phyloP scores from a whole-genome alignment of 179 eudicot genomes.

The Gypsophila paniculata region DNA sequence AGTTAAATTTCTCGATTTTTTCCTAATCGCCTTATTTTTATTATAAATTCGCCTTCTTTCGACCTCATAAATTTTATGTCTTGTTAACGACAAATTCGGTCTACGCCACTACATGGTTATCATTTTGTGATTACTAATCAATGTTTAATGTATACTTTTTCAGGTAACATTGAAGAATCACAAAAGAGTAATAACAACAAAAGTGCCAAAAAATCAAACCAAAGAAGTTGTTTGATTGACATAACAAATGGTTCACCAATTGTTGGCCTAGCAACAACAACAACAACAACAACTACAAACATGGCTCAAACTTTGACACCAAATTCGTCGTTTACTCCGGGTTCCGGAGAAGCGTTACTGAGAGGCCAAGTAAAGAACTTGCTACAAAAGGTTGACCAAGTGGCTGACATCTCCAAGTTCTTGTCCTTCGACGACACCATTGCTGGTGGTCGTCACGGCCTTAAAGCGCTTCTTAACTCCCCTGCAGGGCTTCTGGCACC shows the following conservation, averaged over 20 bases:
- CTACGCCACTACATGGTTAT: too few species aligned
- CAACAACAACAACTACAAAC: slow-evolving; percentile 37
- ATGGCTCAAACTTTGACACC: slow-evolving; percentile 39
- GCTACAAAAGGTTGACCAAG: slow-evolving; percentile 78
- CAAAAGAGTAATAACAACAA: slow-evolving; percentile 16
- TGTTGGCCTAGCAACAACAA: slow-evolving; percentile 64
- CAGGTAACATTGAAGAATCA: slow-evolving; percentile 42
- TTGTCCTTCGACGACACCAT: slow-evolving; percentile 30
- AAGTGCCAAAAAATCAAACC: slow-evolving; percentile 13
- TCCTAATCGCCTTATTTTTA: too few species aligned
- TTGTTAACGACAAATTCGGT: too few species aligned
- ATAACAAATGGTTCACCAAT: slow-evolving; percentile 84
- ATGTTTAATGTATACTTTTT: not conserved
- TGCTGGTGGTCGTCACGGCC: slow-evolving; percentile 29
- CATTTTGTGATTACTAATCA: too few species aligned
- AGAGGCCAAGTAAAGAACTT: slow-evolving; percentile 78
- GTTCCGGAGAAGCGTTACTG: slow-evolving; percentile 78
- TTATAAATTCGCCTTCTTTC: too few species aligned
- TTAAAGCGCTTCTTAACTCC: slow-evolving; percentile 40
- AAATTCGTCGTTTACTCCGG: slow-evolving; percentile 60
- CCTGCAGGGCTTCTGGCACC: slow-evolving; percentile 57
- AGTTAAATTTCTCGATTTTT: too few species aligned
- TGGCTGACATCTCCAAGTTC: slow-evolving; percentile 53
- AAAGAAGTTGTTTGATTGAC: slow-evolving; percentile 49
- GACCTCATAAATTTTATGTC: too few species aligned